Percentiles rank a stretch among this genome's conserved stretches.
These are phyloP conservation scores for Mortierella claussenii DNA, from an alignment of 192 early-diverging fungal species.

Conservation along the genomic window DNA sequence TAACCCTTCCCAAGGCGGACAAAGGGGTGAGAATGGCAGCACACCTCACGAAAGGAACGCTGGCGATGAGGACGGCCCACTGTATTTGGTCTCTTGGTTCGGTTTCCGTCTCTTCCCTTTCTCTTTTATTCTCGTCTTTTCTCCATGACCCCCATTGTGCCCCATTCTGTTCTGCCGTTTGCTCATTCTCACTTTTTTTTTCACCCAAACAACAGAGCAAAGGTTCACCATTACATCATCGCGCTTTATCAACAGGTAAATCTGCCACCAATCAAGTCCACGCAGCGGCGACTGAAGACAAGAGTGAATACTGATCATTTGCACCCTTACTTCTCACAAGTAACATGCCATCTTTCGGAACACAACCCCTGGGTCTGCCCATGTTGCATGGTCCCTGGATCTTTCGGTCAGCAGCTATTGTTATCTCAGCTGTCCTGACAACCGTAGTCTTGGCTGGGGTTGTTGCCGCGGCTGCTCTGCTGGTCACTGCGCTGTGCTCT, in stretches of 20 bases:
- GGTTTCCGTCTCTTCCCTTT: neutral
- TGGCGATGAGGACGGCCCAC: too few species aligned
- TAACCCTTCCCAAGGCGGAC: too few species aligned
- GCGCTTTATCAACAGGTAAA: constrained; percentile 2
- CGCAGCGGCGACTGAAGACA: neutral
- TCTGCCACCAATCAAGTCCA: constrained; percentile 14
- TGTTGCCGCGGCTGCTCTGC: neutral
- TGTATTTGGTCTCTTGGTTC: too few species aligned
- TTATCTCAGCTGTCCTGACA: neutral
- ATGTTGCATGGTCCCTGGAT: too few species aligned
- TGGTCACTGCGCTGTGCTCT: neutral
- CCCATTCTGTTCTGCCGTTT: neutral
- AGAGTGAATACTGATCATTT: neutral
- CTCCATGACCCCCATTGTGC: neutral
- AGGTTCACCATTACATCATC: constrained; percentile 11
- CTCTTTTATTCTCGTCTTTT: constrained; percentile 1
- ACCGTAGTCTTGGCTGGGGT: neutral
- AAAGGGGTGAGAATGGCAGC: too few species aligned
- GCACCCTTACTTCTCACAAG: too few species aligned
- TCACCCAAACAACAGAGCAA: neutral
- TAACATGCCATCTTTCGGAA: too few species aligned
- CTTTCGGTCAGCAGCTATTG: neutral
- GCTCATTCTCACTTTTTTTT: neutral
- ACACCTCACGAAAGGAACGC: too few species aligned
- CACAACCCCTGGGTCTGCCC: too few species aligned